A percentile compares a stretch with the other conserved stretches of the same genome.
phyloP scores from a whole-genome alignment of 2,329 filamentous ascomycete genomes.

The Gaeumannomyces sp. region DNA sequence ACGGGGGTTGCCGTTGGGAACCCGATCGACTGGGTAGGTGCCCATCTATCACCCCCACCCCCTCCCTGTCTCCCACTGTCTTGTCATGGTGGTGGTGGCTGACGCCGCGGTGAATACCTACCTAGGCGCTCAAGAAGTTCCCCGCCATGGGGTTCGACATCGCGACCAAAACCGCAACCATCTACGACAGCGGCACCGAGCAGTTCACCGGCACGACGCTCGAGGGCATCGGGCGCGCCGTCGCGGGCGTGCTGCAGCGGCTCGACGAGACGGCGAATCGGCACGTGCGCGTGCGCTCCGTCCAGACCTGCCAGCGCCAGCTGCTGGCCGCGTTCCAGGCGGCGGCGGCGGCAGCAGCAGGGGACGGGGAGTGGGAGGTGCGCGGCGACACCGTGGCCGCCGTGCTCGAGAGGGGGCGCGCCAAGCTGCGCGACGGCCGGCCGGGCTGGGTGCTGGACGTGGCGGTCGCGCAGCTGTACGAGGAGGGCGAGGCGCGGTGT shows the following conservation, averaged over 20 bases:
- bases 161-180: constrained; percentile 37
- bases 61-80: not conserved
- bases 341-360: not conserved
- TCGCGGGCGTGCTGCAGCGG: constrained; percentile 42
- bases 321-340: constrained; percentile 29
- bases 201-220: constrained; percentile 45
- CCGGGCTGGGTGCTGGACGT: constrained; percentile 23
- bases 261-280: constrained; percentile 46
- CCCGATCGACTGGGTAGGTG: constrained; percentile 52
- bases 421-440: constrained; percentile 18
- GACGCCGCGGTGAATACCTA: too few species aligned
- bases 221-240: constrained; percentile 40
- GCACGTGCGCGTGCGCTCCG: constrained; percentile 48
- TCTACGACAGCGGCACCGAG: constrained; percentile 50
- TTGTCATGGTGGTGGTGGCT: too few species aligned
- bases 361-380: constrained; percentile 3
- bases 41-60: not conserved
- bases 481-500: constrained; percentile 22
- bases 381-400: not conserved
- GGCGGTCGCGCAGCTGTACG: constrained; percentile 24
- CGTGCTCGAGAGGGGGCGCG: constrained; percentile 12
- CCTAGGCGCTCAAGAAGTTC: constrained; percentile 31
- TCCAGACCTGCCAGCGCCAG: constrained; percentile 48
- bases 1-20: constrained; percentile 48
- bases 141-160: constrained; percentile 47